Evolutionary conservation across 1,284 basidiomycete genomes (phyloP).

Genomic region (Trichosporon ovoides): DNA sequence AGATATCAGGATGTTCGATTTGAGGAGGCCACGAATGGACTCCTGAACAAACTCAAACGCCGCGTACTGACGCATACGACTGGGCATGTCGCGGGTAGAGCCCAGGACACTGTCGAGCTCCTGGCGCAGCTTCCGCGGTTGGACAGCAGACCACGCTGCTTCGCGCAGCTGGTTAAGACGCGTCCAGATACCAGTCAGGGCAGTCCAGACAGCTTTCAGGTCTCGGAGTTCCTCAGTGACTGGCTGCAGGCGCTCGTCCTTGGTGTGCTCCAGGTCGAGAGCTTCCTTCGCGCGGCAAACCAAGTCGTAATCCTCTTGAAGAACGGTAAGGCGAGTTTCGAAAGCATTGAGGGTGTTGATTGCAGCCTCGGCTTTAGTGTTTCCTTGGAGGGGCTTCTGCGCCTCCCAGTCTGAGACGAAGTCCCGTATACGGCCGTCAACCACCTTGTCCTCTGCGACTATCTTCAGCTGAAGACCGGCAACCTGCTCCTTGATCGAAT

Average conservation of each 20-base stretch:
- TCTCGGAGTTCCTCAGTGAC: conserved; percentile 93
- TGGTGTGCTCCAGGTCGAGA: conserved; percentile 82
- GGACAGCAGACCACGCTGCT: conserved; percentile 79
- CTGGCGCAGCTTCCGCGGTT: conserved; percentile 89
- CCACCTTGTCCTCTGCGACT: conserved; percentile 97
- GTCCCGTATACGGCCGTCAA: conserved; percentile 87
- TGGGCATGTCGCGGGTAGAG: conserved; percentile 97
- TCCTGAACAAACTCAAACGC: conserved; percentile 99
- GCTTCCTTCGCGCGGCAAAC: conserved; percentile 95
- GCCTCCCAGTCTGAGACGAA: conserved; percentile 86
- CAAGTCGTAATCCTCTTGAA: conserved; percentile 89
- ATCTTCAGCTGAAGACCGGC: conserved; percentile 96
- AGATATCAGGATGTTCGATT: conserved; percentile 79
- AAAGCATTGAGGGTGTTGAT: conserved; percentile 93
- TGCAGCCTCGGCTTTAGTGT: conserved; percentile 88
- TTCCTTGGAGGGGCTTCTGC: conserved; percentile 79
- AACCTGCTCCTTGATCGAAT: conserved; percentile 90
- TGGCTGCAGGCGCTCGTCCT: conserved; percentile 85
- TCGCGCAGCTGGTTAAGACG: conserved; percentile 87
- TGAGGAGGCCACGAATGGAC: conserved; percentile 73
- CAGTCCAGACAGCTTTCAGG: conserved; percentile 97
- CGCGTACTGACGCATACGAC: conserved; percentile 96
- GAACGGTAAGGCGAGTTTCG: conserved; percentile 78
- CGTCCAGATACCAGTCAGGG: conserved; percentile 92
- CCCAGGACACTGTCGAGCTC: conserved; percentile 82